Conservation (phyloP, 202 grass and related monocot species). For the Cymbopogon flexuosus region DNA sequence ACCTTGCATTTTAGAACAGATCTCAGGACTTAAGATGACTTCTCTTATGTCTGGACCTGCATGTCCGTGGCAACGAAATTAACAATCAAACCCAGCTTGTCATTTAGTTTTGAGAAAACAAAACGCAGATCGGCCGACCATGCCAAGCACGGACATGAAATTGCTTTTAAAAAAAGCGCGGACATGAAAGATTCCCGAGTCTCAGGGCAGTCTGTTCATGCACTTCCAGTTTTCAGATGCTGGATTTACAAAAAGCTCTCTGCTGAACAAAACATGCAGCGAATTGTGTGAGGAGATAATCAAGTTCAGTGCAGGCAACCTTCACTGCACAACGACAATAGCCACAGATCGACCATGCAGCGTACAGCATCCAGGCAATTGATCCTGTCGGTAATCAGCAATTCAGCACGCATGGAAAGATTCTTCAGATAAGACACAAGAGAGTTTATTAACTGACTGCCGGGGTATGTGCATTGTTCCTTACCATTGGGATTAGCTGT, state of each 20-base stretch:
- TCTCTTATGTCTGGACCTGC: background rate
- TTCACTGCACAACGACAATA: slow-evolving; percentile 1
- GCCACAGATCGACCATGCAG: background rate
- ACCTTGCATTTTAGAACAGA: background rate
- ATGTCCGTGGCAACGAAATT: slow-evolving; percentile 14
- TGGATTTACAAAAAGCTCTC: background rate
- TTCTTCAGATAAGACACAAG: slow-evolving; percentile 18
- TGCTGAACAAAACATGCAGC: slow-evolving; percentile 1
- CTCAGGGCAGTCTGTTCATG: background rate
- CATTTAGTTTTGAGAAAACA: background rate
- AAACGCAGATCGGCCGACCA: background rate
- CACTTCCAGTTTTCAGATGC: background rate
- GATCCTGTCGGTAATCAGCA: slow-evolving; percentile 27
- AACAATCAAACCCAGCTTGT: background rate
- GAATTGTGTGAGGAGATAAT: background rate
- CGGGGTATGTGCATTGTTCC: background rate
- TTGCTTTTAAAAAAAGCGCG: background rate
- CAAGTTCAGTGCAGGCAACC: slow-evolving; percentile 24
- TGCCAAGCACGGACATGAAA: background rate
- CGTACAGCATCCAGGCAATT: background rate
- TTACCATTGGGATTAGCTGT: slow-evolving; percentile 21
- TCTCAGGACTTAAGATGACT: background rate
- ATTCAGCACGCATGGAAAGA: slow-evolving; percentile 25
- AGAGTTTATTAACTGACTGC: slow-evolving; percentile 10
- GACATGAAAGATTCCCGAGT: slow-evolving; percentile 21